These are phyloP conservation scores for Pleurotus ostreatus DNA, from an alignment of 768 basidiomycete species.

Conservation along the genomic window DNA sequence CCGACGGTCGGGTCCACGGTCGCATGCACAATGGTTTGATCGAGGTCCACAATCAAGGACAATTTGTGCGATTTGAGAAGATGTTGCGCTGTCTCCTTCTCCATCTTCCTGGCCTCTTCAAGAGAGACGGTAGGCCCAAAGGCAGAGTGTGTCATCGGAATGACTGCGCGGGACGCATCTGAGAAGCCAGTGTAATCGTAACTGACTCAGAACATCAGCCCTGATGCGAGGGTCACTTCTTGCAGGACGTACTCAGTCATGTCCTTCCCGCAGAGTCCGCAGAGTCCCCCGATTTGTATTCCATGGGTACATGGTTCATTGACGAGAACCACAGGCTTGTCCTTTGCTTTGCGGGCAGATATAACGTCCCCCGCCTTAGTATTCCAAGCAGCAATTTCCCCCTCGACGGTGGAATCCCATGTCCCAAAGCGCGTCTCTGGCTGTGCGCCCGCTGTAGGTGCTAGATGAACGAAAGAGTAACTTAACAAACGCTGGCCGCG, in stretches of 20 bases:
- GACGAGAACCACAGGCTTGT: slow-evolving; percentile 59
- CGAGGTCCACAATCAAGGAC: slow-evolving; percentile 95
- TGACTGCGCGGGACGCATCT: slow-evolving; percentile 80
- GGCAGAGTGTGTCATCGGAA: slow-evolving; percentile 93
- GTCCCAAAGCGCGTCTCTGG: slow-evolving; percentile 78
- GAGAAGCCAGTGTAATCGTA: slow-evolving; percentile 87
- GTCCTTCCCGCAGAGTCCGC: slow-evolving; percentile 93
- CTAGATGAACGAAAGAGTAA: slow-evolving; percentile 71
- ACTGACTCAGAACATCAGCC: slow-evolving; percentile 27
- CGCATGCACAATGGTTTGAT: slow-evolving; percentile 98
- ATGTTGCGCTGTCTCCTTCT: slow-evolving; percentile 75
- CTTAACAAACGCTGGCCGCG: slow-evolving; percentile 80
- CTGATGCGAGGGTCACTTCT: slow-evolving; percentile 6
- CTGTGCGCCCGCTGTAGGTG: slow-evolving; percentile 37
- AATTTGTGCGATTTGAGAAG: slow-evolving; percentile 76
- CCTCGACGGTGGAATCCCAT: slow-evolving; percentile 89
- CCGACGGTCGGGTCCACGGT: slow-evolving; percentile 98
- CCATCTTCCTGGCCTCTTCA: slow-evolving; percentile 88
- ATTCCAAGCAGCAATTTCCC: slow-evolving; percentile 69
- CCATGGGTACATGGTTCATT: slow-evolving; percentile 96
- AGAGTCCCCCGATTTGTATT: slow-evolving; percentile 88
- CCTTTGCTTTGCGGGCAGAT: slow-evolving; percentile 52
- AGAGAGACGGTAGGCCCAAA: slow-evolving; percentile 88
- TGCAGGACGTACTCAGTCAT: slow-evolving; percentile 71
- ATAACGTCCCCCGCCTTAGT: slow-evolving; percentile 64